These are phyloP conservation scores for Phytopythium helicoides DNA, from an alignment of 352 stramenopile genomes.

Conservation along the genomic window DNA sequence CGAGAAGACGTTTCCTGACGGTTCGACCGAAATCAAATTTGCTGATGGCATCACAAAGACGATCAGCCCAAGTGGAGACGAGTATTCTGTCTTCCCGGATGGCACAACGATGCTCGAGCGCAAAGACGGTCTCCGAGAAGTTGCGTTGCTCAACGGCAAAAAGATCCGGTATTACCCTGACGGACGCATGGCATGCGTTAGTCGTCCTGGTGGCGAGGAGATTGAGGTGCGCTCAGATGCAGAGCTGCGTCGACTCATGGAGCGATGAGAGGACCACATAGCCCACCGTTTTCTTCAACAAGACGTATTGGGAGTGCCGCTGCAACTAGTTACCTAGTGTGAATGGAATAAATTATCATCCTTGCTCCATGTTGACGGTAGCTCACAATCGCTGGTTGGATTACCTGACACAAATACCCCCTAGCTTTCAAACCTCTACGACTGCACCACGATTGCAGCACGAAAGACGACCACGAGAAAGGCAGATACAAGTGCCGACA, in stretches of 20 bases:
- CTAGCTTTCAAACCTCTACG: neutral
- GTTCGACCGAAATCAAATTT: conserved; percentile 94
- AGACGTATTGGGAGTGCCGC: too few relatives aligned
- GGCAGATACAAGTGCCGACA: conserved; percentile 13
- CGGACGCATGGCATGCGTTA: conserved; percentile 61
- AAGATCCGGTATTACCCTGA: conserved; percentile 76
- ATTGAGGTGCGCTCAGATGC: conserved; percentile 58
- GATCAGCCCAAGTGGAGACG: conserved; percentile 68
- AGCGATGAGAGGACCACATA: conserved; percentile 11
- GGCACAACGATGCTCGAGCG: conserved; percentile 82
- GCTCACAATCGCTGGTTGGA: too few relatives aligned
- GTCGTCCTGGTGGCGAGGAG: conserved; percentile 34
- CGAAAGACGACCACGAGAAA: conserved; percentile 17
- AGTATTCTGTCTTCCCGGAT: conserved; percentile 81
- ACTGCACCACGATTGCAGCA: conserved; percentile 3
- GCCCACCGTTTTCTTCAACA: too few relatives aligned
- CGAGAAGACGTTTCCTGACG: conserved; percentile 92
- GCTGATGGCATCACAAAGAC: conserved; percentile 93
- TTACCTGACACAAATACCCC: too few relatives aligned
- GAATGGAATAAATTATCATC: too few relatives aligned
- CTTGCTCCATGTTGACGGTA: too few relatives aligned
- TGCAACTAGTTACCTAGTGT: too few relatives aligned
- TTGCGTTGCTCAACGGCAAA: conserved; percentile 73
- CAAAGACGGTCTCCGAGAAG: conserved; percentile 63
- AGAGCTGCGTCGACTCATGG: conserved; percentile 61